These are phyloP conservation scores for Neurospora sp. DNA, from an alignment of 495 filamentous ascomycete genomes.

Conservation along the genomic window DNA sequence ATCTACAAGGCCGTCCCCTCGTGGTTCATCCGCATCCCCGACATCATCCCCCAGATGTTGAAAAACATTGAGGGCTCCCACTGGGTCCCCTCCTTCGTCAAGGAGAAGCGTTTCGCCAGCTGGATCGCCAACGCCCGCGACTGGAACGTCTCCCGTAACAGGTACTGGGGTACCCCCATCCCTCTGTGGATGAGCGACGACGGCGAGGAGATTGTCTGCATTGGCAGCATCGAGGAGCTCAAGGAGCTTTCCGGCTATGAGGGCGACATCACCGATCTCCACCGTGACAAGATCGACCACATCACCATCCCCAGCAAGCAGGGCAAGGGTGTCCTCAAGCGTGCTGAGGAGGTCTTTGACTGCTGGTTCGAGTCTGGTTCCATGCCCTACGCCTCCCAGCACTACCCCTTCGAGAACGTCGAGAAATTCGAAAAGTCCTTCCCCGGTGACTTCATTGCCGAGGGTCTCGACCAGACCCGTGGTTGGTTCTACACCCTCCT, in stretches of 20 bases:
- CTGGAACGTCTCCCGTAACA: slow-evolving; percentile 93
- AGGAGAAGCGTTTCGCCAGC: slow-evolving; percentile 74
- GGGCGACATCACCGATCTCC: slow-evolving; percentile 81
- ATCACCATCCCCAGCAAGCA: slow-evolving; percentile 92
- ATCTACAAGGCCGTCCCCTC: slow-evolving; percentile 91
- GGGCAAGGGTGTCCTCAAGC: slow-evolving; percentile 75
- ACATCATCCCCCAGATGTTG: slow-evolving; percentile 83
- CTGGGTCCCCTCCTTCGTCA: slow-evolving; percentile 90
- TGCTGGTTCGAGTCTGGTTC: slow-evolving; percentile 86
- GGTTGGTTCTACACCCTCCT: slow-evolving; percentile 97
- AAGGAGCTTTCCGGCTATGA: slow-evolving; percentile 77
- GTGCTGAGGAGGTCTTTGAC: slow-evolving; percentile 90
- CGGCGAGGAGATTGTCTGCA: slow-evolving; percentile 72
- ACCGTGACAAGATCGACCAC: slow-evolving; percentile 88
- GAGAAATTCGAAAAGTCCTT: slow-evolving; percentile 72
- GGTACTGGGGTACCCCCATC: slow-evolving; percentile 97
- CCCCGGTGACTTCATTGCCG: slow-evolving; percentile 94
- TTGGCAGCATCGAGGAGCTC: slow-evolving; percentile 79
- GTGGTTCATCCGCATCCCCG: slow-evolving; percentile 87
- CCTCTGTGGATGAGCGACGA: slow-evolving; percentile 91
- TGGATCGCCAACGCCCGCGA: slow-evolving; percentile 70
- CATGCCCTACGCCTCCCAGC: slow-evolving; percentile 90
- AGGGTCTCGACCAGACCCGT: slow-evolving; percentile 69
- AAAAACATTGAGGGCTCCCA: slow-evolving; percentile 81
- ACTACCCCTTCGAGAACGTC: slow-evolving; percentile 92